Base-by-base conservation (phyloP, 2,329 filamentous ascomycete species). In the Coniosporium tulheliwenetii region DNA sequence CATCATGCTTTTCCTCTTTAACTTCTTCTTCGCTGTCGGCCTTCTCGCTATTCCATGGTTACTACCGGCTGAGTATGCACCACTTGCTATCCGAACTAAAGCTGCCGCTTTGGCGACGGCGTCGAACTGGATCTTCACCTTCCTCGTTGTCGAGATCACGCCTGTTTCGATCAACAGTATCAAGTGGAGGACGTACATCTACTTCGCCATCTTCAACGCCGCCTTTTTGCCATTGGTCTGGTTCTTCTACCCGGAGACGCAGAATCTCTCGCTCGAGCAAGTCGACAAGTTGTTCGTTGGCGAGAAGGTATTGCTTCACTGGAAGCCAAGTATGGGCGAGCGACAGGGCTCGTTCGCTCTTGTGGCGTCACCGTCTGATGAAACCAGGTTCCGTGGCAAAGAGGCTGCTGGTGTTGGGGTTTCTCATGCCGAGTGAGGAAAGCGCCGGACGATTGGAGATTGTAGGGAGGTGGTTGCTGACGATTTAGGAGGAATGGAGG, bases 171-270 rank as follows among this genome's bases (percentile, higher is more conserved):
- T 64, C 30, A 38, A 44, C 2, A 52, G 48, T 16, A 55, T 60
- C 35, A 50, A 52, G 1, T 61, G 48, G 41, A 44, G 54, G 10
- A 62, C 59, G 5, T 65, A 65, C 44, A 58, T 67, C 41, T 56
- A 66, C 56, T 74, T 72, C 52, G 66, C 66, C 4, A 59, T 65
- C 9, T 62, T 73, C 43, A 73, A 73, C 59, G 66, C 59, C 8
- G 46, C 55, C 35, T 71, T 70, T 57, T 62, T 73, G 35, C 69
- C 70, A 1, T 60, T 69, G 32, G 63, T 69, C 5, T 71, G 65
- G 49, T 58, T 67, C 43, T 59, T 73, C 36, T 70, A 71, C 41
- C 70, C 71, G 0, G 71, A 75, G 51, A 74, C 73, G 3, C 63
- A 61, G 5, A 56, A 64, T 37, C 56, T 61, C 8, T 63, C 66